Evolutionary conservation across 2,329 filamentous ascomycete genomes (phyloP).

Genomic region (Xylariaceae sp.): DNA sequence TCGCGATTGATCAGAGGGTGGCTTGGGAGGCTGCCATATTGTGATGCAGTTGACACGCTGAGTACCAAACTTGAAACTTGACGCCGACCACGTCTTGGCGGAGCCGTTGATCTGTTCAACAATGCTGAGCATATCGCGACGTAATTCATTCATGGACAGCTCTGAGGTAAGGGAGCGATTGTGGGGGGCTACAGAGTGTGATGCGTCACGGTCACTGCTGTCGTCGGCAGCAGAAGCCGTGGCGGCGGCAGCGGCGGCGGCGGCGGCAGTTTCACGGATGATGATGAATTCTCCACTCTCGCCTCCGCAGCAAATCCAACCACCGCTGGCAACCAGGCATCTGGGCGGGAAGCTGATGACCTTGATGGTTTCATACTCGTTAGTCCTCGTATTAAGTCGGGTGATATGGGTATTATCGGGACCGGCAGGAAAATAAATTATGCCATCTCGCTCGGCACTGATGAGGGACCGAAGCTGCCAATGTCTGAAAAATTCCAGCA

Average conservation of each 20-base stretch:
- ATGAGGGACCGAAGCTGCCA: slow-evolving; percentile 89
- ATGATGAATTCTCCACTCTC: slow-evolving; percentile 83
- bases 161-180: slow-evolving; percentile 27
- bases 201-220: slow-evolving; percentile 22
- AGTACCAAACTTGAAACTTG: slow-evolving; percentile 49
- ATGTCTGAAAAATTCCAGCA: slow-evolving; percentile 48
- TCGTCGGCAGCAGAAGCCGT: slow-evolving; percentile 34
- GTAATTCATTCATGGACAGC: slow-evolving; percentile 30
- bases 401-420: slow-evolving; percentile 60
- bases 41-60: slow-evolving; percentile 64
- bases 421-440: slow-evolving; percentile 80
- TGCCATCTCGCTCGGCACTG: slow-evolving; percentile 68
- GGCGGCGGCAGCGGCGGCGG: slow-evolving; percentile 26
- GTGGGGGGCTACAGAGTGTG: slow-evolving; percentile 21
- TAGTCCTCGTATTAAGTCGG: slow-evolving; percentile 61
- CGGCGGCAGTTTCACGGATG: slow-evolving; percentile 47
- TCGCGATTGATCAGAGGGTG: slow-evolving; percentile 22
- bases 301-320: slow-evolving; percentile 87
- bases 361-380: slow-evolving; percentile 67
- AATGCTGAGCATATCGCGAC: slow-evolving; percentile 31
- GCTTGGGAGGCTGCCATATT: slow-evolving; percentile 51
- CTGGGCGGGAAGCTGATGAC: slow-evolving; percentile 68
- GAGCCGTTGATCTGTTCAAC: slow-evolving; percentile 33
- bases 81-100: slow-evolving; percentile 43
- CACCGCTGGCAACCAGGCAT: slow-evolving; percentile 79